Conservation (phyloP, 768 basidiomycete genomes). For the Ramaria sp. region DNA sequence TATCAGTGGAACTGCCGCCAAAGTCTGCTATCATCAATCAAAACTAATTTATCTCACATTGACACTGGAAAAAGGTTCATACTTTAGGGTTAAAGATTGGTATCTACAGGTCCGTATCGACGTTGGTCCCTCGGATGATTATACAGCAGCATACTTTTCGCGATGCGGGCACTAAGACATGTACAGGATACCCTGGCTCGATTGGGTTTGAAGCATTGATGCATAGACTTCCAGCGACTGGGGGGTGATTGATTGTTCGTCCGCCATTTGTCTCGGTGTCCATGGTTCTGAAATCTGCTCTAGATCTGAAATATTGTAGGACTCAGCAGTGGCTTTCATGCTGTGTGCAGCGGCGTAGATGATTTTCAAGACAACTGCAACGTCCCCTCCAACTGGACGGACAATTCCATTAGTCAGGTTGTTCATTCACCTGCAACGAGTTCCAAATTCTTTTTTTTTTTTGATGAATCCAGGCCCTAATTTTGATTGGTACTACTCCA, state of each 20-base stretch:
- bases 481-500: constrained; percentile 44
- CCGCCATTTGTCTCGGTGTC: constrained; percentile 1
- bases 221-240: constrained; percentile 41
- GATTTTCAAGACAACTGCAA: constrained; percentile 38
- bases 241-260: constrained; percentile 40
- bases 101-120: constrained; percentile 33
- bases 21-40: constrained; percentile 12
- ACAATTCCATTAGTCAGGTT: constrained; percentile 23
- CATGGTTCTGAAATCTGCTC: neutral
- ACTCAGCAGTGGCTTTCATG: neutral
- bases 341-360: neutral
- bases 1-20: constrained; percentile 31
- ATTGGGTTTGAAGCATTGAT: constrained; percentile 38
- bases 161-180: constrained; percentile 43
- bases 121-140: too few relatives aligned
- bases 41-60: too few relatives aligned
- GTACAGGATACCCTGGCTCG: constrained; percentile 47
- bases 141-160: constrained; percentile 17
- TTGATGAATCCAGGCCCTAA: constrained; percentile 23
- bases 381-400: constrained; percentile 41
- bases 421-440: neutral
- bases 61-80: constrained; percentile 29
- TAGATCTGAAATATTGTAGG: constrained; percentile 44
- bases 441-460: neutral
- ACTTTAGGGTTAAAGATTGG: constrained; percentile 38